phyloP scores from a whole-genome alignment of 768 basidiomycete species.

The Boletus pseudo-olivaceus region DNA sequence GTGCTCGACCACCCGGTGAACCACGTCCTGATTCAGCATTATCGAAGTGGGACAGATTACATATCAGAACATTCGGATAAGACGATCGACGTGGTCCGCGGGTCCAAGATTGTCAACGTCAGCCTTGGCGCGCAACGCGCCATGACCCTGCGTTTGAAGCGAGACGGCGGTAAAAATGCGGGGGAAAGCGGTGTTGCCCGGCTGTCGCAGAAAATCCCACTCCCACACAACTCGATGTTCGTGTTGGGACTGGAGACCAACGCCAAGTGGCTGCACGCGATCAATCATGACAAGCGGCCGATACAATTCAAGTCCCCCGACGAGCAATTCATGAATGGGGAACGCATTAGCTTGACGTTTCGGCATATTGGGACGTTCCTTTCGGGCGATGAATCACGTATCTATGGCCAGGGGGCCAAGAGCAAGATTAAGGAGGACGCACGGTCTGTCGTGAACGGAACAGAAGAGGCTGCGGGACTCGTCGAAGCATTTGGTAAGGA shows the following conservation, averaged over 20 bases:
- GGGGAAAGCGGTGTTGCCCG: slow-evolving; percentile 31
- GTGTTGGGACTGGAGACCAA: slow-evolving; percentile 76
- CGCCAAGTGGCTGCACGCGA: slow-evolving; percentile 69
- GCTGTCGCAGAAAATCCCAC: slow-evolving; percentile 58
- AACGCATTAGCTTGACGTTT: slow-evolving; percentile 78
- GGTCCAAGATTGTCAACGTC: slow-evolving; percentile 76
- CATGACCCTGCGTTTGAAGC: slow-evolving; percentile 73
- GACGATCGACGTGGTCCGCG: slow-evolving; percentile 74
- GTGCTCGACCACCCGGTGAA: slow-evolving; percentile 66
- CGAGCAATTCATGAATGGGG: slow-evolving; percentile 56
- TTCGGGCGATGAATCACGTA: slow-evolving; percentile 44
- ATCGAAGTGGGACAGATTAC: slow-evolving; percentile 75
- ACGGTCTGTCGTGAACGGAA: slow-evolving; percentile 50
- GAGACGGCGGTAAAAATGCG: slow-evolving; percentile 34
- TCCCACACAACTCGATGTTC: slow-evolving; percentile 83
- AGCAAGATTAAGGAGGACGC: slow-evolving; percentile 57
- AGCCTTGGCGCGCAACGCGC: slow-evolving; percentile 73
- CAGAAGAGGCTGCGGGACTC: slow-evolving; percentile 45
- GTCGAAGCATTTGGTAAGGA: slow-evolving; percentile 69
- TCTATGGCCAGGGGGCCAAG: slow-evolving; percentile 73
- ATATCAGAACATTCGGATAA: slow-evolving; percentile 89
- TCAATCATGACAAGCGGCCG: slow-evolving; percentile 73
- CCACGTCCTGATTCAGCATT: slow-evolving; percentile 80
- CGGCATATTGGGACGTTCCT: slow-evolving; percentile 76
- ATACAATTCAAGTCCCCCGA: slow-evolving; percentile 45